phyloP scores from a whole-genome alignment of 2,329 filamentous ascomycete genomes.

The Beauveria australis region DNA sequence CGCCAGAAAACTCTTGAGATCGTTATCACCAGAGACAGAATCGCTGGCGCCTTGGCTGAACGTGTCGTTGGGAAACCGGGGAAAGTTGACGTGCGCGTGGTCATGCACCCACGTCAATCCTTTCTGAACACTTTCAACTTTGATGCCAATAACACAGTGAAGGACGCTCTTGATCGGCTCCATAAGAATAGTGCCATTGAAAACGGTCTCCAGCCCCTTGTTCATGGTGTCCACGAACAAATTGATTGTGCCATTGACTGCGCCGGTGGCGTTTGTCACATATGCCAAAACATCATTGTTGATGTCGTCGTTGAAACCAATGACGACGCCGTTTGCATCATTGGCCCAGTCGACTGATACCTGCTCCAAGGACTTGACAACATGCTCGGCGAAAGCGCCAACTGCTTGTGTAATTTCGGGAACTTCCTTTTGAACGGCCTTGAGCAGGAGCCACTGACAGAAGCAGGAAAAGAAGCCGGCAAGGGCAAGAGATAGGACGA shows the following conservation, averaged over 20 bases:
- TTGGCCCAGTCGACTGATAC: constrained; percentile 70
- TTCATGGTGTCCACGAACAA: constrained; percentile 72
- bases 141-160: constrained; percentile 79
- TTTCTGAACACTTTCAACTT: constrained; percentile 75
- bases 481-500: constrained; percentile 73
- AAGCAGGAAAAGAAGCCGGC: constrained; percentile 76
- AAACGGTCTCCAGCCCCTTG: constrained; percentile 63
- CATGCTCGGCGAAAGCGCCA: constrained; percentile 68
- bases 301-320: constrained; percentile 63
- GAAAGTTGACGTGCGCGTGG: constrained; percentile 75
- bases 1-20: constrained; percentile 66
- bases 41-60: constrained; percentile 72
- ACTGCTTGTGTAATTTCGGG: constrained; percentile 69
- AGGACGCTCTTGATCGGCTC: constrained; percentile 72
- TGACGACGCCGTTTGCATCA: constrained; percentile 66
- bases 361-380: constrained; percentile 63
- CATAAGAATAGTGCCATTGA: constrained; percentile 74
- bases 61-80: constrained; percentile 66
- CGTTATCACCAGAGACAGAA: constrained; percentile 48
- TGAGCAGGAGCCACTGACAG: constrained; percentile 74
- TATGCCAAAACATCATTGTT: constrained; percentile 82
- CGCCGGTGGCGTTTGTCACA: constrained; percentile 73
- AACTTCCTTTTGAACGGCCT: constrained; percentile 63
- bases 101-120: constrained; percentile 92
- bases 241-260: constrained; percentile 80